A percentile compares a stretch with the other conserved stretches of the same genome.
Evolutionary conservation across 768 basidiomycete genomes (phyloP).

Genomic region (Tylopilus balloui): DNA sequence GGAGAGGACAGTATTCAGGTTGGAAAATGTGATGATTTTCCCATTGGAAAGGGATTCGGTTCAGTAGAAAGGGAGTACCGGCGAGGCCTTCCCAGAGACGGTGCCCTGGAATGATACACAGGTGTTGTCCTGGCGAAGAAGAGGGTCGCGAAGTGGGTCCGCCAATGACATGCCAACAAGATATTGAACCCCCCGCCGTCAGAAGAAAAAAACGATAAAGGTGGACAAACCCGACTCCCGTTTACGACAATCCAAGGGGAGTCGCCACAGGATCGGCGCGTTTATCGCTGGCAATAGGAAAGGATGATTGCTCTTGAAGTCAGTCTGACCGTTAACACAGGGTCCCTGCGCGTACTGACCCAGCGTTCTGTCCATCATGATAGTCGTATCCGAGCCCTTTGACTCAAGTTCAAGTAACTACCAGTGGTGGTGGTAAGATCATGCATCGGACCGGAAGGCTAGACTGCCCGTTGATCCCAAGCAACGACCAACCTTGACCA

Average conservation of each 20-base stretch:
- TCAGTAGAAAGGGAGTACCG: constrained; percentile 1
- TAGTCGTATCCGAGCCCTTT: neutral
- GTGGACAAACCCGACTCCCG: neutral
- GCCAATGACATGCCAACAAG: neutral
- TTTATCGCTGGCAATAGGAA: neutral
- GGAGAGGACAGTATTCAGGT: constrained; percentile 22
- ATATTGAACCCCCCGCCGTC: neutral
- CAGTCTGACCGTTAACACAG: too few species aligned
- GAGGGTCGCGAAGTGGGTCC: neutral
- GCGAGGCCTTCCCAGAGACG: neutral
- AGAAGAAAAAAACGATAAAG: neutral
- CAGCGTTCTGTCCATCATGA: neutral
- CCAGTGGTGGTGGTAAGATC: neutral
- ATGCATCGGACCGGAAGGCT: neutral
- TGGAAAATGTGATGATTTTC: constrained; percentile 3
- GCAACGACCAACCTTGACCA: too few species aligned
- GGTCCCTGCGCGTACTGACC: neutral
- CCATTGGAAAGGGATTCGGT: neutral
- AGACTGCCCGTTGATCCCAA: too few species aligned
- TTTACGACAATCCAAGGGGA: neutral
- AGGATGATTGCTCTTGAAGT: neutral
- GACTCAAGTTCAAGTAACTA: neutral
- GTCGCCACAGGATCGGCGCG: neutral
- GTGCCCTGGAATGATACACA: neutral
- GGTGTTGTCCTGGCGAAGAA: neutral